Evolutionary conservation across 495 filamentous ascomycete species (phyloP).

Genomic region (Lasiosphaeriaceae sp.): DNA sequence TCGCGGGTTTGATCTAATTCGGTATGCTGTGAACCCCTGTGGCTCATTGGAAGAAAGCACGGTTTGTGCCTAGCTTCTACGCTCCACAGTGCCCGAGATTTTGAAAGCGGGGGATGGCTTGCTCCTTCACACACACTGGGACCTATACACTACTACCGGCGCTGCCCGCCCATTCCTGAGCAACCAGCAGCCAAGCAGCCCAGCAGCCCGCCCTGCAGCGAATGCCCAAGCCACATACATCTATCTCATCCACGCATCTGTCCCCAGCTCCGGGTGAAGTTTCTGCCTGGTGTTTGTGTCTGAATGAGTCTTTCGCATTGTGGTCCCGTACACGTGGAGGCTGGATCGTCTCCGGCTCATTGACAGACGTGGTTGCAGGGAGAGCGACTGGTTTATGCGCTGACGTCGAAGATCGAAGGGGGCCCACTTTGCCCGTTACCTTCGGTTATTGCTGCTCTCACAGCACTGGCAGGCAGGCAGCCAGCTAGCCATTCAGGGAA

Average conservation of each 20-base stretch:
- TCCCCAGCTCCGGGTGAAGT: neutral
- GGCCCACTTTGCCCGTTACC: neutral
- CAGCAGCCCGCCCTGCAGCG: neutral
- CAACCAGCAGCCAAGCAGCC: too few species aligned
- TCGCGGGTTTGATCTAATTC: neutral
- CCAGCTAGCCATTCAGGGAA: too few species aligned
- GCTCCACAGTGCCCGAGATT: neutral
- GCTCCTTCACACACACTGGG: too few species aligned
- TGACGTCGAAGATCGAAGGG: constrained; percentile 35
- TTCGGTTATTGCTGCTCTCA: too few species aligned
- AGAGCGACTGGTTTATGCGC: constrained; percentile 33
- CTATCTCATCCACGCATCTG: neutral
- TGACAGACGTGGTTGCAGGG: constrained; percentile 1
- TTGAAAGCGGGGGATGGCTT: neutral
- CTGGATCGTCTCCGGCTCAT: neutral
- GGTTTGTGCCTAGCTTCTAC: neutral
- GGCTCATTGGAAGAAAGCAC: neutral
- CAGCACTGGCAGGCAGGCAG: too few species aligned
- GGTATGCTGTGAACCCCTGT: neutral
- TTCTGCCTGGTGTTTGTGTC: too few species aligned
- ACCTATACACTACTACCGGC: too few species aligned
- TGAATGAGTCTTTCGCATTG: constrained; percentile 10
- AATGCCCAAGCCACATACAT: constrained; percentile 21
- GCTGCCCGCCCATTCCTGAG: too few species aligned
- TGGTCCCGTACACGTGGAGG: constrained; percentile 1